Evolutionary conservation across 352 stramenopile species (phyloP).

Genomic region (Blastocystis sp.): DNA sequence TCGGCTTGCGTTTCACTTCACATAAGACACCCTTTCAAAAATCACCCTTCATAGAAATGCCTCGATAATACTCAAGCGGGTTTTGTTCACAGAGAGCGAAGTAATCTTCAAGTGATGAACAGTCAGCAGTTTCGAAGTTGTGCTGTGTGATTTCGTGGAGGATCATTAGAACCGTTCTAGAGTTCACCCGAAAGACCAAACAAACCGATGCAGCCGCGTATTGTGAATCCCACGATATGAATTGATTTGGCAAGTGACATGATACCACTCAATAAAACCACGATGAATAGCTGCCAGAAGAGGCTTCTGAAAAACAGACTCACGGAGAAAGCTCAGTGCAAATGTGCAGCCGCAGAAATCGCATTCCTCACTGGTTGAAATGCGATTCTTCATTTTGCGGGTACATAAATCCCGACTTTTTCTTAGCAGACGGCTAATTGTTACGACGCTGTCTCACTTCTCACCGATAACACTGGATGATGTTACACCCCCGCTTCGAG

Average conservation of each 20-base stretch:
- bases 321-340: conserved; percentile 27
- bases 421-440: background rate
- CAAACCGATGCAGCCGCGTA: background rate
- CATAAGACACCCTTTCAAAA: background rate
- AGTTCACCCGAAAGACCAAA: background rate
- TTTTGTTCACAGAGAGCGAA: background rate
- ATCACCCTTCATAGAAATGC: background rate
- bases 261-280: conserved; percentile 10
- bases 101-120: background rate
- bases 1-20: background rate
- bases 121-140: background rate
- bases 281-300: background rate
- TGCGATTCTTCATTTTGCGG: conserved; percentile 1
- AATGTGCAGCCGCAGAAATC: conserved; percentile 42
- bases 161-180: background rate
- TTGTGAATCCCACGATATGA: conserved; percentile 25
- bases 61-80: background rate
- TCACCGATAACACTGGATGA: conserved; percentile 5
- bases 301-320: background rate
- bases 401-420: conserved; percentile 20
- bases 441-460: background rate
- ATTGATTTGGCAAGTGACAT: conserved; percentile 32
- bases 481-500: conserved; percentile 22
- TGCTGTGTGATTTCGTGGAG: background rate
- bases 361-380: conserved; percentile 17